Evolutionary conservation across 164 flowering plant species (phyloP), one percentile per base, ranked within the genome.

Genomic region (Aristolochia californica): DNA sequence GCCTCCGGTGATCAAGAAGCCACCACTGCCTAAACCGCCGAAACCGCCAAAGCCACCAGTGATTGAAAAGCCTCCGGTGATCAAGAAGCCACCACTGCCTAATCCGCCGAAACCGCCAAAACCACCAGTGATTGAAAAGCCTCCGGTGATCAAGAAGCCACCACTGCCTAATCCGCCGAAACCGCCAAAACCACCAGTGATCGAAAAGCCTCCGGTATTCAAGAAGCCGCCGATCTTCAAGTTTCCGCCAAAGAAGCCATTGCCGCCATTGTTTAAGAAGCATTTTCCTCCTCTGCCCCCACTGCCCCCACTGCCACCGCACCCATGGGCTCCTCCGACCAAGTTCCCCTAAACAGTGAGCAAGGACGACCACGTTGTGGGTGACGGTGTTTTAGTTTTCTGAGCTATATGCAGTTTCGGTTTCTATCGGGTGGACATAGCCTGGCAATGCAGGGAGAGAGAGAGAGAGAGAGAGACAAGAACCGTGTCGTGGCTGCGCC

Each of bases 231-330:
- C 58, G 4, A 22, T 56, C 13, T 21, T 25, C 5, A 43, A 40
- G 11, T 30, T 30, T 14, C 59, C 59, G n/a, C 14, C 48, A 9
- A 34, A 60, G 17, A 50, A 45, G 61, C 61, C 61, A 17, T 45
- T 15, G 11, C 61, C 61, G 18, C 51, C 21, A 15, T 0, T 24
- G 14, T 30, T 25, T 40, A 43, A 43, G 22, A 45, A 57, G 34
- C 62, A 21, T 5, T 34, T 43, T 5, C 63, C 63, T 30, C 55
- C 55, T 5, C 23, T 23, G n/a, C 56, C 63, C 0, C 64, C 64
- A 0, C 27, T 51, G 28, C 63, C 63, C 16, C 63, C 63, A 10
- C 22, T 53, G 50, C 43, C 56, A 9, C 16, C 21, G 54, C 22
- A 14, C 45, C 61, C 53, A 34, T 49, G 27, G 54, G 15, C 23